phyloP scores from a whole-genome alignment of 768 basidiomycete species.

The Tubosaeta sp. region DNA sequence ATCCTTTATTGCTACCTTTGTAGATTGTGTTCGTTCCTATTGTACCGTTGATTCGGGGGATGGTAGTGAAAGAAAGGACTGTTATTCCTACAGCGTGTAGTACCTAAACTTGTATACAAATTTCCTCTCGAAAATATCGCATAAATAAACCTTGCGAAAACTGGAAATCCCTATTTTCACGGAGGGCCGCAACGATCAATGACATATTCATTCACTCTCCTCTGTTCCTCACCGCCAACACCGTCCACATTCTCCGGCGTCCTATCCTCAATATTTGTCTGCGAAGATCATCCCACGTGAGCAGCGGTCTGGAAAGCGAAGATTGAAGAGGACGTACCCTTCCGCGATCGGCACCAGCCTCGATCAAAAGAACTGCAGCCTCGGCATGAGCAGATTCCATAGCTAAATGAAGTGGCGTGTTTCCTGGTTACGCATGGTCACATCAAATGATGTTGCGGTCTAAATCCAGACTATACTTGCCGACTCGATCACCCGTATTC shows the following conservation, averaged over 20 bases:
- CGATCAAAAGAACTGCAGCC: constrained; percentile 85
- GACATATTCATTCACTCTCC: constrained; percentile 71
- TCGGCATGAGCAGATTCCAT: constrained; percentile 96
- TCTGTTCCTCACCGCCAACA: constrained; percentile 86
- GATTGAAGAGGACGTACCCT: constrained; percentile 51
- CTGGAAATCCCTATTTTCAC: constrained; percentile 4
- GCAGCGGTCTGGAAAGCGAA: background rate
- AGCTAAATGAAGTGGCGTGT: constrained; percentile 94
- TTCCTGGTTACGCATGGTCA: constrained; percentile 49
- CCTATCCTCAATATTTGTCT: constrained; percentile 83
- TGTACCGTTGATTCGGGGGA: constrained; percentile 6
- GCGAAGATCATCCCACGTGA: background rate
- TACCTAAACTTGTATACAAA: background rate
- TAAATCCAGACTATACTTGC: constrained; percentile 34
- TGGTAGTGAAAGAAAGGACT: background rate
- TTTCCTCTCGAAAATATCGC: background rate
- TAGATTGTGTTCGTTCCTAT: constrained; percentile 9
- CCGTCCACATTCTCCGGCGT: constrained; percentile 88
- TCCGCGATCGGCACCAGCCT: constrained; percentile 90
- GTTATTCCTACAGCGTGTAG: background rate
- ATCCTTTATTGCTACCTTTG: background rate
- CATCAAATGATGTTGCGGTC: background rate
- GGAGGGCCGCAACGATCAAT: constrained; percentile 60
- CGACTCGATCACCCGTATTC: constrained; percentile 80
- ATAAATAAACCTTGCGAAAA: too few species aligned